Percentiles rank a stretch among this genome's conserved stretches.
phyloP scores from a whole-genome alignment of 257 asterid genomes.

The Nicotiana benthamiana region DNA sequence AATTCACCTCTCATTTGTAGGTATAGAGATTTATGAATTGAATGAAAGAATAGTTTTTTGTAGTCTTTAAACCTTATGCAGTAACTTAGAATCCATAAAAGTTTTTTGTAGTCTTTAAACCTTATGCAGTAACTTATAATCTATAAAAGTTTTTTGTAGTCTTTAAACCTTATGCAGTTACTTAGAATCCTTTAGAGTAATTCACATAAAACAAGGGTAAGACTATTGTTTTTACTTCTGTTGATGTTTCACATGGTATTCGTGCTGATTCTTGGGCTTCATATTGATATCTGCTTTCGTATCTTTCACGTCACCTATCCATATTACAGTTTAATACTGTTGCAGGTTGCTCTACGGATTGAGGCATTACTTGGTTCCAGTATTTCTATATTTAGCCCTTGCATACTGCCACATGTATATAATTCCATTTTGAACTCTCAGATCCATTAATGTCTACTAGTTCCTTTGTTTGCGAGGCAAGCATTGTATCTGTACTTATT shows the following conservation, averaged over 20 bases:
- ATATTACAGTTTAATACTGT: constrained; percentile 21
- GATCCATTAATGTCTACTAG: background rate
- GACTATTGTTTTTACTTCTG: background rate
- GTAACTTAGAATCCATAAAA: background rate
- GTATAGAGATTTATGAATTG: background rate
- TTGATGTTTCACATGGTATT: background rate
- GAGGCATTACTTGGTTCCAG: too few species aligned
- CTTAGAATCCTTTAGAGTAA: too few species aligned
- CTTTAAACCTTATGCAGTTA: too few species aligned
- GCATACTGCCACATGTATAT: constrained; percentile 45
- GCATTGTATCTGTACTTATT: background rate
- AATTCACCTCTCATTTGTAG: background rate
- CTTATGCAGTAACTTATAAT: too few species aligned
- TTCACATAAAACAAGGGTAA: background rate
- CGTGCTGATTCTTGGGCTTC: background rate
- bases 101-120: too few species aligned
- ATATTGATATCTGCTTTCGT: background rate
- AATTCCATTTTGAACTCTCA: background rate
- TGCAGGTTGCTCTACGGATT: too few species aligned
- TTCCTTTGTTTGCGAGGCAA: background rate
- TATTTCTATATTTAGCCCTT: constrained; percentile 54
- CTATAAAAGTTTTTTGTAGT: too few species aligned
- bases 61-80: background rate
- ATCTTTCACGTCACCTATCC: background rate
- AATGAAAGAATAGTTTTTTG: background rate